phyloP scores from a whole-genome alignment of 2,329 filamentous ascomycete species.

The Colletotrichum sp. region DNA sequence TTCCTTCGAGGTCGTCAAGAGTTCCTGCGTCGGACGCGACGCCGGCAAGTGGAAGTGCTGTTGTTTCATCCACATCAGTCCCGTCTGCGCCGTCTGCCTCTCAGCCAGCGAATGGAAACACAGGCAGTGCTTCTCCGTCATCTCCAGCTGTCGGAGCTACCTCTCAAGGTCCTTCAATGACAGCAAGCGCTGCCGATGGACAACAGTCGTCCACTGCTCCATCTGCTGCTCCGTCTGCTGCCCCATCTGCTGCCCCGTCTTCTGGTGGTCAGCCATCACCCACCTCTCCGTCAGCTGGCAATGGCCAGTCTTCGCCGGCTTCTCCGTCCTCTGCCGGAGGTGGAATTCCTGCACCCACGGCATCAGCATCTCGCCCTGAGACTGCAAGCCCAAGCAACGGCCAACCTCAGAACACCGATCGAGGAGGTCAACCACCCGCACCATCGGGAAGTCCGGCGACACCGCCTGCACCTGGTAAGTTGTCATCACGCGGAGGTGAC shows the following conservation, averaged over 20 bases:
- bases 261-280: background rate
- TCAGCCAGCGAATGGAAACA: fast-evolving
- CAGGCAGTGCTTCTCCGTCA: background rate
- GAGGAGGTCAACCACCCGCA: background rate
- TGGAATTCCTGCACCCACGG: background rate
- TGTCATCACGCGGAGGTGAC: background rate
- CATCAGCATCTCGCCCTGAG: background rate
- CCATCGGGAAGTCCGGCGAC: background rate
- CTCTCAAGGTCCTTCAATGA: background rate
- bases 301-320: background rate
- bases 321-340: too few species aligned
- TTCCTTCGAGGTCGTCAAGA: background rate
- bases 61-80: background rate
- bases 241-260: background rate
- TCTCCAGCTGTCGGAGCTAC: background rate
- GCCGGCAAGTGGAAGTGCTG: background rate
- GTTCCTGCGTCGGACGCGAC: background rate
- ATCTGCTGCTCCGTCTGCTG: background rate
- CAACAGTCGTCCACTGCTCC: background rate
- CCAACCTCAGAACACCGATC: background rate
- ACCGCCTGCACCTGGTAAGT: background rate
- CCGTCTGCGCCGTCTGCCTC: background rate
- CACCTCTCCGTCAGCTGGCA: background rate
- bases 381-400: background rate
- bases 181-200: background rate